These are phyloP conservation scores for Ustilago bromivora DNA, from an alignment of 1,284 basidiomycete genomes.

Conservation along the genomic window DNA sequence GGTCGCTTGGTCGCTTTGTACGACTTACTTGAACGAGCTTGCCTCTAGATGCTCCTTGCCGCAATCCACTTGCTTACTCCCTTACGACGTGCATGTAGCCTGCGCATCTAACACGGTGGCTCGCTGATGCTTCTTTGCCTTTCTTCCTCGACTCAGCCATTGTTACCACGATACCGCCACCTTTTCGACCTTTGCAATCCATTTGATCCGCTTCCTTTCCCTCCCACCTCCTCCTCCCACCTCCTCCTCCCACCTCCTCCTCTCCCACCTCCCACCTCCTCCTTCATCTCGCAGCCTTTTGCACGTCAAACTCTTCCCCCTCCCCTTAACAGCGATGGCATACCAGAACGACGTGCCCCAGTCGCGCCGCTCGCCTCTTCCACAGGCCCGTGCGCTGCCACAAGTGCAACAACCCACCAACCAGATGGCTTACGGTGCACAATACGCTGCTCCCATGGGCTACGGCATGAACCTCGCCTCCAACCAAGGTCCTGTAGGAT, in stretches of 20 bases:
- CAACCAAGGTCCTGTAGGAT: constrained; percentile 42
- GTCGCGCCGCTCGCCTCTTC: constrained; percentile 42
- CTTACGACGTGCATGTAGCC: too few relatives aligned
- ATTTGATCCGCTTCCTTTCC: too few relatives aligned
- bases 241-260: neutral
- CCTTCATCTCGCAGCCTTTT: neutral
- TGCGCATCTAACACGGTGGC: too few relatives aligned
- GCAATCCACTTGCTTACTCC: too few relatives aligned
- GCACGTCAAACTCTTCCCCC: neutral
- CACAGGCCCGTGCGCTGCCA: constrained; percentile 42
- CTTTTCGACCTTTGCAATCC: neutral
- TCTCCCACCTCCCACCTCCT: too few relatives aligned
- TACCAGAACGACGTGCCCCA: constrained; percentile 47
- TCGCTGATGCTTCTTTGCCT: too few relatives aligned
- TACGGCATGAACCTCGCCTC: constrained; percentile 48
- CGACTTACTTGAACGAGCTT: too few relatives aligned
- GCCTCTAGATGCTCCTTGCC: too few relatives aligned
- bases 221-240: neutral
- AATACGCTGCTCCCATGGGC: constrained; percentile 59
- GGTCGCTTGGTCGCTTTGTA: too few relatives aligned
- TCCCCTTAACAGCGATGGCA: constrained; percentile 23
- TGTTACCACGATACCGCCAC: too few relatives aligned
- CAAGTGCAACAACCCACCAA: constrained; percentile 61
- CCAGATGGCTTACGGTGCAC: constrained; percentile 61
- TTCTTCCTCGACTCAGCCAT: too few relatives aligned